These are phyloP conservation scores for Aspergillus novofumigatus DNA, from an alignment of 2,329 filamentous ascomycete genomes.

Conservation along the genomic window DNA sequence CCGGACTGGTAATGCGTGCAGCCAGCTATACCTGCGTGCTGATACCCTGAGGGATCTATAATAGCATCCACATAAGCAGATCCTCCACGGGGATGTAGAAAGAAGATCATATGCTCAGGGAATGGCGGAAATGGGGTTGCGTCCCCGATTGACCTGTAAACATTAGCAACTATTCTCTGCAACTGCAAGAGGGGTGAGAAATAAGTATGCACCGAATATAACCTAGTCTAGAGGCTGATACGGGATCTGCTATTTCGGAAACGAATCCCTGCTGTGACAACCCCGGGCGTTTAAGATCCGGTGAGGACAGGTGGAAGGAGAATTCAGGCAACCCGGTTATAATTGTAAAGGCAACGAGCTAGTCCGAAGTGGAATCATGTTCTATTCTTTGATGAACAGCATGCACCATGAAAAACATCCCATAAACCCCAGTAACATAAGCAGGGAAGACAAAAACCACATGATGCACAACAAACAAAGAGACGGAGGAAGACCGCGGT, in stretches of 20 bases:
- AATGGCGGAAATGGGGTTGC: neutral
- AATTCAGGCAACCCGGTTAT: neutral
- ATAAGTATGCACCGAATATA: neutral
- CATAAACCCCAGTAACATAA: neutral
- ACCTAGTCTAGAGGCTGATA: neutral
- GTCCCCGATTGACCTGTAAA: neutral
- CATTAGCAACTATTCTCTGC: neutral
- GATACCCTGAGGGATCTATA: neutral
- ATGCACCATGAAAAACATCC: neutral
- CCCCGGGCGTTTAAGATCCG: neutral
- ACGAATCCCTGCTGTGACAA: neutral
- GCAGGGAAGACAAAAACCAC: neutral
- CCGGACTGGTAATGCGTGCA: neutral
- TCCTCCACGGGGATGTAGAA: neutral
- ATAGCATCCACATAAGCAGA: neutral
- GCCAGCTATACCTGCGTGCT: neutral
- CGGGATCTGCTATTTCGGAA: neutral
- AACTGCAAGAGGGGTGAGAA: neutral
- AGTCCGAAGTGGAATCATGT: neutral
- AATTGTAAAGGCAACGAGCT: neutral
- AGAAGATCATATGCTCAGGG: neutral
- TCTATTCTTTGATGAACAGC: neutral
- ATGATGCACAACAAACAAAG: neutral
- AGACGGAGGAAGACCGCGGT: neutral
- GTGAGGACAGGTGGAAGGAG: neutral